Evolutionary conservation across 441 rosid species (phyloP).

Genomic region (Gossypium davidsonii): DNA sequence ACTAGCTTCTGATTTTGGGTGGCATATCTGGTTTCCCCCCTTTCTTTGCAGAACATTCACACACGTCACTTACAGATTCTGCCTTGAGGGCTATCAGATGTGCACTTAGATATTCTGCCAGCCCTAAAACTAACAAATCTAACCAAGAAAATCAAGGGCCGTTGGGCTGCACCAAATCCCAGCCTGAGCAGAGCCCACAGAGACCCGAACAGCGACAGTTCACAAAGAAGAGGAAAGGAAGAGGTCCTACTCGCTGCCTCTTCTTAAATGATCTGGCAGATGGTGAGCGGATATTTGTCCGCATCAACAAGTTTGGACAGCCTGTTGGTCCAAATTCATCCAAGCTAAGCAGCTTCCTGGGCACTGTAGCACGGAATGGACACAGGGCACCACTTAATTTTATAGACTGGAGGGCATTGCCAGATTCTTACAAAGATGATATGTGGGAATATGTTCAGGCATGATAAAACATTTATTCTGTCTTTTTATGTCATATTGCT

Average conservation of each 20-base stretch:
- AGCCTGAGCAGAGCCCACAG: slow-evolving; percentile 2
- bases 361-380: slow-evolving; percentile 35
- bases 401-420: slow-evolving; percentile 28
- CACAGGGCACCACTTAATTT: slow-evolving; percentile 31
- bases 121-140: slow-evolving; percentile 10
- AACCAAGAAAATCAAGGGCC: neutral
- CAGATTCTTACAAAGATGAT: slow-evolving; percentile 24
- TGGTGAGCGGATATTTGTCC: slow-evolving; percentile 28
- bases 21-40: neutral
- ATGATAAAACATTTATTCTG: neutral
- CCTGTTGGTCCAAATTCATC: slow-evolving; percentile 32
- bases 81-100: slow-evolving; percentile 14
- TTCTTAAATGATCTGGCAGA: slow-evolving; percentile 22
- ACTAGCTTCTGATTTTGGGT: neutral
- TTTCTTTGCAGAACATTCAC: slow-evolving; percentile 15
- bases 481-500: neutral
- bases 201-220: neutral
- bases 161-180: neutral
- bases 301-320: slow-evolving; percentile 29
- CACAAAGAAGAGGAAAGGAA: slow-evolving; percentile 13
- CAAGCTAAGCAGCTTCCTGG: slow-evolving; percentile 31
- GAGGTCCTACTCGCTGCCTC: slow-evolving; percentile 30
- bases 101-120: slow-evolving; percentile 10
- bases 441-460: slow-evolving; percentile 37
- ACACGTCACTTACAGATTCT: slow-evolving; percentile 2